A percentile compares a stretch with the other conserved stretches of the same genome.
These are phyloP conservation scores for Parsonsia alboflavescens DNA, from an alignment of 257 asterid species.

Conservation along the genomic window DNA sequence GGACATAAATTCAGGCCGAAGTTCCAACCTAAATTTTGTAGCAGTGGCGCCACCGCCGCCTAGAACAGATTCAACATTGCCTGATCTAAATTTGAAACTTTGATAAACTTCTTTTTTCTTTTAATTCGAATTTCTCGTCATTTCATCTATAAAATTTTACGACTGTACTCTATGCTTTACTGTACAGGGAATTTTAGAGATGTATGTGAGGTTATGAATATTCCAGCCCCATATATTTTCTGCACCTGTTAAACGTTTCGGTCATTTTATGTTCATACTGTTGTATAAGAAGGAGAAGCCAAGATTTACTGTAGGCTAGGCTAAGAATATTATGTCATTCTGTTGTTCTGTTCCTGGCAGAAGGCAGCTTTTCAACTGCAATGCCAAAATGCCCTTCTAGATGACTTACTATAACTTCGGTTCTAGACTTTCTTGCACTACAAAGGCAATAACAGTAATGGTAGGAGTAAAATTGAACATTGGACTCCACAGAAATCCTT, in stretches of 20 bases:
- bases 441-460: no score
- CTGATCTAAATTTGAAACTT: slow-evolving; percentile 78
- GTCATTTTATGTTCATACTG: not conserved
- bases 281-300: not conserved
- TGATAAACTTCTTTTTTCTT: slow-evolving; percentile 4
- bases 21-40: slow-evolving; percentile 36
- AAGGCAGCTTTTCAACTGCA: not conserved
- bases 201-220: slow-evolving; percentile 2
- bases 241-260: not conserved
- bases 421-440: no score
- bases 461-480: no score
- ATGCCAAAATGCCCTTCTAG: no score
- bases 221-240: not conserved
- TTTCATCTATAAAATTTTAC: not conserved
- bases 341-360: not conserved
- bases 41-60: slow-evolving; percentile 36
- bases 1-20: slow-evolving; percentile 34
- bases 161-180: slow-evolving; percentile 1
- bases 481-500: no score
- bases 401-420: no score
- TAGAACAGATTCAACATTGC: slow-evolving; percentile 48
- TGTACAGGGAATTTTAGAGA: slow-evolving; percentile 3
- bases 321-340: not conserved
- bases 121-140: not conserved
- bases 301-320: not conserved